Conservation (phyloP, 495 filamentous ascomycete species). For the Aspergillus sclerotiicarbonarius region DNA sequence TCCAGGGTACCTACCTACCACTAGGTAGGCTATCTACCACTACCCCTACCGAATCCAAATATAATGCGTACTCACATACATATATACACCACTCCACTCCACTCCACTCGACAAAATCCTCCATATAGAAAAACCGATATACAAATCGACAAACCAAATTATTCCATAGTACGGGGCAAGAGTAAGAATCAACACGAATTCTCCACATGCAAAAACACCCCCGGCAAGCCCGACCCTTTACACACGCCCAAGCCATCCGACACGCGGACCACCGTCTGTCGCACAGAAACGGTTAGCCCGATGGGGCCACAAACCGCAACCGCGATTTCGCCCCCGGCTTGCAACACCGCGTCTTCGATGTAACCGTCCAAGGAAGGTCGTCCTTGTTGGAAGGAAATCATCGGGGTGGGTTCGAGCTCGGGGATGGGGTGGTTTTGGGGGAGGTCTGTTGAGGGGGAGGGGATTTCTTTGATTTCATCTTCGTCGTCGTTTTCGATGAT, state of each 20-base stretch:
- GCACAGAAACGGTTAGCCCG: background rate
- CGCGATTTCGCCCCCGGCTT: background rate
- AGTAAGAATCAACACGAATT: background rate
- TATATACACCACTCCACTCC: too few species aligned
- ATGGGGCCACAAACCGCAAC: background rate
- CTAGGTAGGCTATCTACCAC: too few species aligned
- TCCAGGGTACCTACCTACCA: too few species aligned
- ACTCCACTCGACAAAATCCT: too few species aligned
- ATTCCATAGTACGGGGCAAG: too few species aligned
- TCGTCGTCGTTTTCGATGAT: background rate
- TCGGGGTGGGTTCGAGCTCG: background rate
- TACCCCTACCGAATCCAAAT: too few species aligned
- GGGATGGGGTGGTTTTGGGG: too few species aligned
- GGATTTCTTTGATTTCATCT: background rate
- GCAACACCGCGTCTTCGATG: background rate
- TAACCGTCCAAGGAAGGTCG: background rate
- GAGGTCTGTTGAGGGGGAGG: background rate
- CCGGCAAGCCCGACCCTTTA: background rate
- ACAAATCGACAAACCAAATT: too few species aligned
- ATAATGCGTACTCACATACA: too few species aligned
- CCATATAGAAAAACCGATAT: too few species aligned
- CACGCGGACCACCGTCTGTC: background rate
- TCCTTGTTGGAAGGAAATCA: background rate
- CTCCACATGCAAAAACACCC: slow-evolving; percentile 1
- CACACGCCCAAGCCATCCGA: background rate